These are phyloP conservation scores for Nidularia sp. DNA, from an alignment of 768 basidiomycete genomes.

Conservation along the genomic window DNA sequence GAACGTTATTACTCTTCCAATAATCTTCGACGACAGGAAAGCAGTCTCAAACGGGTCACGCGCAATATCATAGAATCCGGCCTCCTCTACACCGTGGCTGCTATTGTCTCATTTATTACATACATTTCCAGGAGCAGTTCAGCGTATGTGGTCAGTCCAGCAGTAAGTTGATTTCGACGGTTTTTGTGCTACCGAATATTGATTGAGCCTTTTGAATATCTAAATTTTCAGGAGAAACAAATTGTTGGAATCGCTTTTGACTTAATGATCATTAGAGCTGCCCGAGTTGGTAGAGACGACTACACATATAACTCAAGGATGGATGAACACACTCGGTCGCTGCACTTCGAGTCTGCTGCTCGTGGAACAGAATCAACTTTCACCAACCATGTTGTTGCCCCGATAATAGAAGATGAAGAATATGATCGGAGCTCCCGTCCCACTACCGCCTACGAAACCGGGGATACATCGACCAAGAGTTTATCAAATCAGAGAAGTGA, in stretches of 20 bases:
- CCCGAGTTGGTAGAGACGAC: not conserved
- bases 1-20: not conserved
- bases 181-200: not conserved
- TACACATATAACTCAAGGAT: not conserved
- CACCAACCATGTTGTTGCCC: too few species aligned
- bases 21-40: not conserved
- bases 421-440: too few species aligned
- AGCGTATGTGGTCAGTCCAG: slow-evolving; percentile 14
- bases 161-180: slow-evolving; percentile 7
- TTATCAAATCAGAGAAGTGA: too few species aligned
- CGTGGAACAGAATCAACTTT: too few species aligned
- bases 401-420: too few species aligned
- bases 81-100: slow-evolving; percentile 15
- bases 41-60: slow-evolving; percentile 10
- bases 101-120: slow-evolving; percentile 13
- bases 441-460: too few species aligned
- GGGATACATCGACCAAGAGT: too few species aligned
- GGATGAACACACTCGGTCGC: too few species aligned
- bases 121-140: slow-evolving; percentile 15
- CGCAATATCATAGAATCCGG: slow-evolving; percentile 24
- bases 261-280: slow-evolving; percentile 20
- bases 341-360: too few species aligned
- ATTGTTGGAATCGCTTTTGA: slow-evolving; percentile 21
- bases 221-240: slow-evolving; percentile 9
- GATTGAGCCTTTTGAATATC: not conserved